Base-by-base conservation (phyloP, 2,329 filamentous ascomycete species). In the Ophiostoma fasciatum region DNA sequence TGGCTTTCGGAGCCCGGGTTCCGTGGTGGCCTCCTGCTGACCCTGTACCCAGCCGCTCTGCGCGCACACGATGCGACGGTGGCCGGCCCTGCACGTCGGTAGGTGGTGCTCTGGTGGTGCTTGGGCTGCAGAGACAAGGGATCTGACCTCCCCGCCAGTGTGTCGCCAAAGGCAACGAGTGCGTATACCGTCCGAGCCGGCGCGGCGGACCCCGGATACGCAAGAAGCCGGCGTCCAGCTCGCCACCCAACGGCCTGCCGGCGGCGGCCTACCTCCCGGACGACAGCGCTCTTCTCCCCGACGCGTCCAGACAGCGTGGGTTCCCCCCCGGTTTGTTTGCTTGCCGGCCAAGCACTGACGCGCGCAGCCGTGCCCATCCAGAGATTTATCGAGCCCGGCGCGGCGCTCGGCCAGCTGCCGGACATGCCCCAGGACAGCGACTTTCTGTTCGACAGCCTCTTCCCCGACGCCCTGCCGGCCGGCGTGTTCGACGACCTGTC, bases 371-470 rank as follows among this genome's bases (percentile, higher is more conserved):
- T 58, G 19, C 46, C 53, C 4, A 38, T 62, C 27, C 51, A 59
- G 37, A 54, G 54, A 20, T 62, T 59, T 38, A 61, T 63, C 43
- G 59, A 60, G 9, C 62, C 64, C 2, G 63, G 64, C 2, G 64
- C 62, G 7, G 64, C 62, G 6, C 52, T 68, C 31, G 62, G 58
- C 38, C 55, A 61, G 36, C 50, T 67, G 7, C 60, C 58, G 17
- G 62, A 63, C 42, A 53, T 58, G 19, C 56, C 60, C 23, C 57
- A 58, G 33, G 61, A 67, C 41, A 64, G 62, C 42, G 62, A 64
- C 45, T 59, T 59, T 22, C 61, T 65, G 31, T 65, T 63, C 40
- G 62, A 65, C 42, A 58, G 55, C 36, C 48, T 63, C 27, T 62
- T 63, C 40, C 48, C 50, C 38, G 35, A 38, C 14, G 36, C 36